Percentiles rank a stretch among this genome's conserved stretches.
Conservation (phyloP, 2,329 filamentous ascomycete genomes). For the Rachicladosporium sp. region DNA sequence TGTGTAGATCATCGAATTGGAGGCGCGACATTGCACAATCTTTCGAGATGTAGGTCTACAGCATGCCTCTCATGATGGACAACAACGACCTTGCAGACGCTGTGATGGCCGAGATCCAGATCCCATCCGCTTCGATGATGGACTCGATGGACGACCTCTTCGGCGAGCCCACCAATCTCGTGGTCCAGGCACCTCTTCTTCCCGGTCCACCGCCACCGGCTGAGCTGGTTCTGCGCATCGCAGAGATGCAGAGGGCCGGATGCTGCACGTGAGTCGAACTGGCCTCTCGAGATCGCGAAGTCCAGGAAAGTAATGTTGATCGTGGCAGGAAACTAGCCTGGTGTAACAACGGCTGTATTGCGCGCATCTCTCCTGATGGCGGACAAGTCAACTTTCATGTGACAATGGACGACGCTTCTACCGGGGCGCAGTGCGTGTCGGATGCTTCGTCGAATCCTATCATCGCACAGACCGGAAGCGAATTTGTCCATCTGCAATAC, state of each 20-base stretch:
- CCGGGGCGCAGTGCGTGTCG: slow-evolving; percentile 65
- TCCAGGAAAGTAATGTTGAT: slow-evolving; percentile 2
- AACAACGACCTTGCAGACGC: slow-evolving; percentile 13
- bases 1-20: no score
- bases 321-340: slow-evolving; percentile 60
- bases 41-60: no score
- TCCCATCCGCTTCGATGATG: slow-evolving; percentile 32
- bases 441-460: slow-evolving; percentile 57
- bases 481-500: slow-evolving; percentile 73
- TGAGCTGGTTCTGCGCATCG: slow-evolving; percentile 59
- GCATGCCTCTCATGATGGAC: slow-evolving; percentile 2
- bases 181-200: slow-evolving; percentile 45
- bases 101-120: slow-evolving; percentile 7
- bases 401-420: slow-evolving; percentile 54
- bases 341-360: slow-evolving; percentile 79
- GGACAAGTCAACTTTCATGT: slow-evolving; percentile 59
- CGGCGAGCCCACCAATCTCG: slow-evolving; percentile 49
- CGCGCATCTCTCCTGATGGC: slow-evolving; percentile 63
- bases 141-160: slow-evolving; percentile 62
- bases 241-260: slow-evolving; percentile 62
- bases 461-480: slow-evolving; percentile 48
- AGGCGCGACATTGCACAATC: no score
- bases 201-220: slow-evolving; percentile 30
- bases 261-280: slow-evolving; percentile 61
- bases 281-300: slow-evolving; percentile 1